phyloP scores from a whole-genome alignment of 805 yeast genomes.

The Blastobotrys muscicola region DNA sequence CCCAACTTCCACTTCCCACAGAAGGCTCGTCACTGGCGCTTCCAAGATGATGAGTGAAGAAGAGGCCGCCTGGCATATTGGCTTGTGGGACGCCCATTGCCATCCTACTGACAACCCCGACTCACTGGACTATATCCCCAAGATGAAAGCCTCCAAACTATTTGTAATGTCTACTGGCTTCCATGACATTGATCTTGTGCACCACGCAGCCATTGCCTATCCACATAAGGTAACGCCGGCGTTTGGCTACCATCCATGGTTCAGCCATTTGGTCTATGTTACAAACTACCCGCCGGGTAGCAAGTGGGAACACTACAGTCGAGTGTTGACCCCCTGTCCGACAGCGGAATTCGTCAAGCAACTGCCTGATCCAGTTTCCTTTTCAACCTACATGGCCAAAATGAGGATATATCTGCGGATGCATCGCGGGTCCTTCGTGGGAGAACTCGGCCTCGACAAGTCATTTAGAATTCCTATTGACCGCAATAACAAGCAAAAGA shows the following conservation, averaged over 20 bases:
- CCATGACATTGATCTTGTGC: slow-evolving; percentile 28
- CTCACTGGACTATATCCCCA: slow-evolving; percentile 12
- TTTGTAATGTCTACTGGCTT: slow-evolving; percentile 30
- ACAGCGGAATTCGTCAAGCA: slow-evolving; percentile 30
- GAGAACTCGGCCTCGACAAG: slow-evolving; percentile 90
- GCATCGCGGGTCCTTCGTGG: slow-evolving; percentile 43
- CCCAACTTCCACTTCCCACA: too few relatives aligned
- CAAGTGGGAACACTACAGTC: slow-evolving; percentile 47
- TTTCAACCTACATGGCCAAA: slow-evolving; percentile 29
- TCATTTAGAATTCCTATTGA: slow-evolving; percentile 50
- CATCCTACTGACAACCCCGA: slow-evolving; percentile 30
- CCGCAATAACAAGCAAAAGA: slow-evolving; percentile 35
- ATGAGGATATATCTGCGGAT: slow-evolving; percentile 28
- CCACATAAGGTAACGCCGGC: slow-evolving; percentile 28
- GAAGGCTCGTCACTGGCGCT: too few relatives aligned
- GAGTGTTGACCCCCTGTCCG: slow-evolving; percentile 37
- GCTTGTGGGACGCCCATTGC: slow-evolving; percentile 31
- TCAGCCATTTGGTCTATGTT: slow-evolving; percentile 51
- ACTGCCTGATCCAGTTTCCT: slow-evolving; percentile 53
- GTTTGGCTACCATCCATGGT: slow-evolving; percentile 87
- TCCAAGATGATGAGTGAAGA: too few relatives aligned
- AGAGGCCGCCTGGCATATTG: background rate
- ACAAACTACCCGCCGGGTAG: slow-evolving; percentile 14
- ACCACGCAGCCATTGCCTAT: slow-evolving; percentile 16
- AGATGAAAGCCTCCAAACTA: slow-evolving; percentile 16